Conservation (phyloP, 805 yeast genomes). For the Brettanomyces custersianus region DNA sequence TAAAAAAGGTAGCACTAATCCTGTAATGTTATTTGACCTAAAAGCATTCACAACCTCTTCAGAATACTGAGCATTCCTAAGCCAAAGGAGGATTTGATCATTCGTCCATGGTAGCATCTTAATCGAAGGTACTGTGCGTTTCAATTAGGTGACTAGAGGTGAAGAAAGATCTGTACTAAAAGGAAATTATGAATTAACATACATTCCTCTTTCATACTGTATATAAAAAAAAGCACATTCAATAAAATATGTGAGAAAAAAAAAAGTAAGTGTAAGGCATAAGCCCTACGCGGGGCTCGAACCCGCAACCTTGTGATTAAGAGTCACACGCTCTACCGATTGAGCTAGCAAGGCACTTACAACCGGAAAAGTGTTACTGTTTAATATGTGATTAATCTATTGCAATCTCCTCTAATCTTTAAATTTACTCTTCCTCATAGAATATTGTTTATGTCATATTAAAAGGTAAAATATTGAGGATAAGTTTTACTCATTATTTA, state of each 20-base stretch:
- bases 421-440: no score
- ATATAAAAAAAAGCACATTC: not conserved
- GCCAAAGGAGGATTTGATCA: slow-evolving; percentile 24
- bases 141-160: not conserved
- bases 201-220: not conserved
- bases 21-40: slow-evolving; percentile 56
- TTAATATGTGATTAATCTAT: not conserved
- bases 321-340: slow-evolving; percentile 7
- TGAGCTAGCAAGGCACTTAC: slow-evolving; percentile 6
- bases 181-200: not conserved
- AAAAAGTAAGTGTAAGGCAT: not conserved
- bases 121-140: not conserved
- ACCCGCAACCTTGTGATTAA: slow-evolving; percentile 7
- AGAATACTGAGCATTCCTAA: slow-evolving; percentile 16
- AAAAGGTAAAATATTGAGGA: no score
- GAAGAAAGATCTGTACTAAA: not conserved
- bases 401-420: no score
- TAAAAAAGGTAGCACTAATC: slow-evolving; percentile 61
- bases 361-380: not conserved
- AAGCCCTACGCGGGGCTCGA: slow-evolving; percentile 7
- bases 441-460: no score
- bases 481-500: no score
- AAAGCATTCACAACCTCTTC: slow-evolving; percentile 27
- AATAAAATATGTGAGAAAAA: not conserved
- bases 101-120: slow-evolving; percentile 21